Percentiles rank a stretch among this genome's conserved stretches.
Evolutionary conservation across 2,329 filamentous ascomycete species (phyloP).

Genomic region (Annulohypoxylon truncatum): DNA sequence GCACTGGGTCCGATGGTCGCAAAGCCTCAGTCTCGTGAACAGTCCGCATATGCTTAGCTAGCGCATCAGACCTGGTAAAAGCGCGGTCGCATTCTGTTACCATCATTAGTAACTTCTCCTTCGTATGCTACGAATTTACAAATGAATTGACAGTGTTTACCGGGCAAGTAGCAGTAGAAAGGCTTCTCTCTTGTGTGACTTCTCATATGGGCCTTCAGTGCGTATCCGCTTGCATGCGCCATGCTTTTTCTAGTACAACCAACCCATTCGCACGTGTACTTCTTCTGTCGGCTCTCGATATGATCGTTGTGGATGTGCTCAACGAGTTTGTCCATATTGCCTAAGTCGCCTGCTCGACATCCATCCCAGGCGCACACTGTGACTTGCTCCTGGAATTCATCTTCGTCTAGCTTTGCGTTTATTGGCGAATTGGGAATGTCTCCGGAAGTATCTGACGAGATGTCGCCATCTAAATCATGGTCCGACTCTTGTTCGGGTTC

Average conservation of each 20-base stretch:
- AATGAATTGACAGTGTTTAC: slow-evolving; percentile 60
- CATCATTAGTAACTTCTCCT: slow-evolving; percentile 30
- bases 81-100: slow-evolving; percentile 90
- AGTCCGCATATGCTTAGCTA: slow-evolving; percentile 98
- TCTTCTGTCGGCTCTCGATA: slow-evolving; percentile 92
- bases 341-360: slow-evolving; percentile 75
- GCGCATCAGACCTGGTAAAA: slow-evolving; percentile 93
- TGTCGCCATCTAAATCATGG: slow-evolving; percentile 67
- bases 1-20: slow-evolving; percentile 80
- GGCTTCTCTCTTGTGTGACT: slow-evolving; percentile 98
- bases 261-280: slow-evolving; percentile 98
- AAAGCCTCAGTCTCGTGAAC: slow-evolving; percentile 97
- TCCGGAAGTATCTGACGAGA: slow-evolving; percentile 91
- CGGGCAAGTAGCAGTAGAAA: slow-evolving; percentile 94
- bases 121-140: not conserved
- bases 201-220: slow-evolving; percentile 95
- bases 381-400: slow-evolving; percentile 81
- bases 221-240: slow-evolving; percentile 94
- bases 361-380: slow-evolving; percentile 83
- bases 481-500: slow-evolving; percentile 58
- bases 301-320: slow-evolving; percentile 92
- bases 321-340: slow-evolving; percentile 84
- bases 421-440: slow-evolving; percentile 79
- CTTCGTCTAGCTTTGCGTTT: slow-evolving; percentile 76
- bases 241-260: slow-evolving; percentile 90